phyloP scores from a whole-genome alignment of 495 filamentous ascomycete species.

The Xylaria venustula region DNA sequence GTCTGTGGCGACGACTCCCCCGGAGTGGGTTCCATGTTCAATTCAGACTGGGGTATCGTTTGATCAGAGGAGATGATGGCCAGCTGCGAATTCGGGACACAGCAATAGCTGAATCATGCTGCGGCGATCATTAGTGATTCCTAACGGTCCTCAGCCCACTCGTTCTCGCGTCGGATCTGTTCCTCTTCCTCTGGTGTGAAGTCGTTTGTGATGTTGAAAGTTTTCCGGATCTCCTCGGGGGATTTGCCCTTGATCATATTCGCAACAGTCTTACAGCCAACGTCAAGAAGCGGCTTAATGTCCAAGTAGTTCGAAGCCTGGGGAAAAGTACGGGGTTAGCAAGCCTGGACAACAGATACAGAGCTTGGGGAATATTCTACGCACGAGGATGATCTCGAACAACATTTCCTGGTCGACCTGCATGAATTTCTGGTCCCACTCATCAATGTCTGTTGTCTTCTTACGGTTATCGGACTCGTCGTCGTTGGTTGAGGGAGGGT shows the following conservation, averaged over 20 bases:
- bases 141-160: constrained; percentile 76
- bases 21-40: too few species aligned
- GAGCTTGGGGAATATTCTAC: constrained; percentile 29
- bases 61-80: too few species aligned
- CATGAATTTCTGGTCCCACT: constrained; percentile 99
- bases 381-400: constrained; percentile 95
- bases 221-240: constrained; percentile 78
- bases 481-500: constrained; percentile 70
- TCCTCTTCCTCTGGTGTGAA: constrained; percentile 82
- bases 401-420: constrained; percentile 99
- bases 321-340: constrained; percentile 10
- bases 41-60: too few species aligned
- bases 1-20: too few species aligned
- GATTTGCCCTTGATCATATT: constrained; percentile 89
- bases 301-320: constrained; percentile 77
- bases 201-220: constrained; percentile 82
- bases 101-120: too few species aligned
- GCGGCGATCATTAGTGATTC: too few species aligned
- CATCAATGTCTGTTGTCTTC: constrained; percentile 97
- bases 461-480: constrained; percentile 94
- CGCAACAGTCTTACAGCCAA: constrained; percentile 81
- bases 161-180: constrained; percentile 79
- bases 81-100: too few species aligned
- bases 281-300: constrained; percentile 78
- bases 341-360: neutral